A percentile compares a stretch with the other conserved stretches of the same genome.
Evolutionary conservation across 306 rosid species (phyloP).

Genomic region (Ziziphus jujuba): DNA sequence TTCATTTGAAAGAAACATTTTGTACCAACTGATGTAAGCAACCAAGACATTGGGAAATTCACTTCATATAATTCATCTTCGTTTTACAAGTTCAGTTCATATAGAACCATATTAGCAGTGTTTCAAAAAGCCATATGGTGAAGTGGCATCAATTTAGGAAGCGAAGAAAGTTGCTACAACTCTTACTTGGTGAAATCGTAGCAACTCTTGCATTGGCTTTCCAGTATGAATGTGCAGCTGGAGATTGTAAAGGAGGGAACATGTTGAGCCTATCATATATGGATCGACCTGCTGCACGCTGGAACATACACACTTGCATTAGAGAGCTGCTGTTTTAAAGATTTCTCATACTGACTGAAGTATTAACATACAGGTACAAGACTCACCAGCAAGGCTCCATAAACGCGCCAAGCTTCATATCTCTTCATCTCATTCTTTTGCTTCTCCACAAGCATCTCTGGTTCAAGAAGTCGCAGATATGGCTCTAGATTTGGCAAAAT

Average conservation of each 20-base stretch:
- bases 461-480: conserved; percentile 77
- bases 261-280: conserved; percentile 40
- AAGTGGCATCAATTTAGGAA: background rate
- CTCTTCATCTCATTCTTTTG: conserved; percentile 83
- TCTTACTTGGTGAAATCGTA: conserved; percentile 28
- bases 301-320: conserved; percentile 14
- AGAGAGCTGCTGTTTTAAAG: background rate
- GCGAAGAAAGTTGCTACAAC: background rate
- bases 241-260: conserved; percentile 37
- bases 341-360: background rate
- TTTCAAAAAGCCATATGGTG: background rate
- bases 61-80: background rate
- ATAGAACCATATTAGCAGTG: no score
- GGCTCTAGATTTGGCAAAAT: conserved; percentile 73
- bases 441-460: conserved; percentile 72
- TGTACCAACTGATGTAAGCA: background rate
- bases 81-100: no score
- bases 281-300: conserved; percentile 50
- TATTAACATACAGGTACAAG: background rate
- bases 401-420: conserved; percentile 89
- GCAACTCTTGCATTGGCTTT: conserved; percentile 21
- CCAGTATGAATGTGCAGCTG: conserved; percentile 18
- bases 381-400: conserved; percentile 78
- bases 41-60: background rate
- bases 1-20: background rate